Base-by-base conservation (phyloP, 108 stramenopile species). In the Chaetoceros muelleri region DNA sequence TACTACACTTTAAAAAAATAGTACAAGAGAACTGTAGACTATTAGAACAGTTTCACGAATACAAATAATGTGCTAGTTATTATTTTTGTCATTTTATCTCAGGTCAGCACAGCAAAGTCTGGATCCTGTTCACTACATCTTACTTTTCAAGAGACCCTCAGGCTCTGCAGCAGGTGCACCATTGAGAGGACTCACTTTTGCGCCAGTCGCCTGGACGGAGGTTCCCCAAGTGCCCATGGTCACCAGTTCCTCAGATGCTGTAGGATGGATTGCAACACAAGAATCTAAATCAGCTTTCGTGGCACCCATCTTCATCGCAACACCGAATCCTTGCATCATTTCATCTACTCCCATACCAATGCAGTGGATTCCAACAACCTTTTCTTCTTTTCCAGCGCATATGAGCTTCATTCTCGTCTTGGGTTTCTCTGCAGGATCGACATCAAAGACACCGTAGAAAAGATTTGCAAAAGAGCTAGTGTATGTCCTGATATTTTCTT, bases 271-370 rank as follows among this genome's bases (percentile, higher is more conserved):
- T 2, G 96, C 98, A 19, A 97, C 76, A 56, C 77, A 84, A 5
- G 76, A 65, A 73, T 99, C 98, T 57, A 99, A 91, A 66, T 99
- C 98, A 1, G 94, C 95, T 74, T 98, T 97, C 53, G 96, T 90
- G 21, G 81, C 81, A 44, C 88, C 95, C 78, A 95, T 95, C 47
- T 97, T 96, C 53, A 63, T 55, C 8, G 62, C 62, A 8, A 63
- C 28, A 44, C 68, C 81, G 48, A 82, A 85, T 0, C 92, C 95
- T 69, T 98, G 97, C 64, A 98, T 60, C 84, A 98, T 88, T 73
- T 98, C 97, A 65, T 96, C 96, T 0, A 82, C 75, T 7, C 87
- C 95, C 89, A 95, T 88, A 24, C 95, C 95, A 44, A 95, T 84
- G 7, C 86, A 71, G 63, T 98, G 96, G 5, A 96, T 69, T 46